phyloP scores from a whole-genome alignment of 2,329 filamentous ascomycete genomes.

The Fusarium denticulatum region DNA sequence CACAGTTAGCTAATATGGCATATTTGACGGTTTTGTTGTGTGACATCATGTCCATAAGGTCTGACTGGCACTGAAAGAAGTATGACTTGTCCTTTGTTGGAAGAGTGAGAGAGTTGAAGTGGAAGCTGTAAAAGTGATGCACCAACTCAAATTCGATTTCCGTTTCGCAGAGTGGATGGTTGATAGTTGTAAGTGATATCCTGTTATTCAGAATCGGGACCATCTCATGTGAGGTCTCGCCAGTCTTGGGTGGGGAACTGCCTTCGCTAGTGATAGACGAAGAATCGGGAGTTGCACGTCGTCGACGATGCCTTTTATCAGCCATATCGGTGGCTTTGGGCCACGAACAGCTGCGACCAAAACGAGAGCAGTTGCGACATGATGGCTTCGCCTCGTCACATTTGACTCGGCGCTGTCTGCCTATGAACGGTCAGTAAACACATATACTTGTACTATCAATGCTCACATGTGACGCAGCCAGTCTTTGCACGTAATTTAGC shows the following conservation, averaged over 20 bases:
- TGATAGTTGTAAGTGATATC: background rate
- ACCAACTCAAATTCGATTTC: background rate
- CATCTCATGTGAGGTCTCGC: background rate
- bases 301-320: background rate
- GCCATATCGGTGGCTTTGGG: fast-evolving
- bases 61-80: background rate
- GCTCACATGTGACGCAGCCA: background rate
- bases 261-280: fast-evolving
- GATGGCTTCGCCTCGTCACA: background rate
- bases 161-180: background rate
- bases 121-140: background rate
- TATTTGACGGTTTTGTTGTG: background rate
- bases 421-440: background rate
- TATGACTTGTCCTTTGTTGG: background rate
- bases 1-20: background rate
- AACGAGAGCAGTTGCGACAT: background rate
- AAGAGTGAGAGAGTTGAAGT: background rate
- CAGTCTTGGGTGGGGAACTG: background rate
- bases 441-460: too few relatives aligned
- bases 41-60: background rate
- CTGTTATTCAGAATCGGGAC: background rate
- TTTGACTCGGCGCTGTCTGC: background rate
- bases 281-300: background rate
- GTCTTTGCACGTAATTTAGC: background rate
- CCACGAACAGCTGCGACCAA: background rate